These are phyloP conservation scores for Phytophthora foliorum DNA, from an alignment of 352 stramenopile species.

Conservation along the genomic window DNA sequence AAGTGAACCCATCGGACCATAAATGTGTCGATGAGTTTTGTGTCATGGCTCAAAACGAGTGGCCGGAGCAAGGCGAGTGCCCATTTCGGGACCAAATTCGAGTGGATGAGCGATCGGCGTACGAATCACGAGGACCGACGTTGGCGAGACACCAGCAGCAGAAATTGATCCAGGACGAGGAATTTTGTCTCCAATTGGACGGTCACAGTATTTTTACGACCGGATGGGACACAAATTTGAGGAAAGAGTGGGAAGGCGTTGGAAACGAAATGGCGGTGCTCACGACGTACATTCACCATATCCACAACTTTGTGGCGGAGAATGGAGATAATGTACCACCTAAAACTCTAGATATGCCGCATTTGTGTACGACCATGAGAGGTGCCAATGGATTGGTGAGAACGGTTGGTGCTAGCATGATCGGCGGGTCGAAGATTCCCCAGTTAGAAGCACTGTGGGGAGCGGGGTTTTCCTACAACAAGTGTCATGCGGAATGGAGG, in stretches of 20 bases:
- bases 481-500: conserved; percentile 77
- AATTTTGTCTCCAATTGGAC: conserved; percentile 87
- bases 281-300: conserved; percentile 84
- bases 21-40: conserved; percentile 81
- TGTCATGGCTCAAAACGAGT: conserved; percentile 64
- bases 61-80: conserved; percentile 64
- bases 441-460: conserved; percentile 75
- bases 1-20: conserved; percentile 71
- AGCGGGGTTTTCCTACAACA: conserved; percentile 77
- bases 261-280: conserved; percentile 87
- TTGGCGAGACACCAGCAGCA: conserved; percentile 81
- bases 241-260: conserved; percentile 71
- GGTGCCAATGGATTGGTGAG: conserved; percentile 65
- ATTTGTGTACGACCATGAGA: conserved; percentile 78
- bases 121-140: conserved; percentile 78
- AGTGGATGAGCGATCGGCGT: conserved; percentile 69
- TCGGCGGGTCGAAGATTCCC: conserved; percentile 70
- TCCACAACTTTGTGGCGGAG: conserved; percentile 78
- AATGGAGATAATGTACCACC: conserved; percentile 73
- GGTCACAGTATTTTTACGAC: conserved; percentile 89
- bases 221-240: conserved; percentile 72
- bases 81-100: conserved; percentile 68
- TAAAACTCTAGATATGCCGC: conserved; percentile 63
- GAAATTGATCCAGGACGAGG: conserved; percentile 70
- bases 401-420: conserved; percentile 85